Base-by-base conservation (phyloP, 2,329 filamentous ascomycete genomes). In the Arthrobotrys sinensis region DNA sequence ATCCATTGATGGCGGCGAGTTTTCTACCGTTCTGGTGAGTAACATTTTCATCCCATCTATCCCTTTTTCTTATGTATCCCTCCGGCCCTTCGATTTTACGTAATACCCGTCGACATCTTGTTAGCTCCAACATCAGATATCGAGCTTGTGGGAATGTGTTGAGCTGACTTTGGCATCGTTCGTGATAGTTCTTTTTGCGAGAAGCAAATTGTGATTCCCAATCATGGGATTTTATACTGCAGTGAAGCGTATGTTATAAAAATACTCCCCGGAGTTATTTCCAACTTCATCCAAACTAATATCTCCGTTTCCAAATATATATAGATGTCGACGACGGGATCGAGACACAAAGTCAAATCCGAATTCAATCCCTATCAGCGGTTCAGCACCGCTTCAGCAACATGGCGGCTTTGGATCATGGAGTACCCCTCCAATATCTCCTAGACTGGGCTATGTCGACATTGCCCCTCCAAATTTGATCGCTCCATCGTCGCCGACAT, bases 21-120 rank as follows among this genome's bases (percentile, higher is more conserved):
- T 82, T 82, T 71, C 72, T 82, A 55, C 81, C 81, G 2, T 82
- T 81, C 67, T 82, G 81, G 81, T 82, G 65, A 77, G 81, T 79
- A 52, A 32, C 24, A 16, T 62, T 60, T 76, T 43, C 14, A 34
- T 46, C 62, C n/a, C n/a, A n/a, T n/a, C n/a, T 60, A 40, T 28
- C 55, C 63, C 40, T 45, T n/a, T 32, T 65, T 63, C 16, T 43
- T 57, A 3, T n/a, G 24, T 52, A 19, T 46, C 53, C 34, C 21
- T 21, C 2, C 50, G 16, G 38, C 12, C 19, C 43, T 36, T n/a
- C 36, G 12, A 36, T 72, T 78, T 78, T 72, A 63, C 62, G 60
- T 72, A 63, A 76, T 69, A 48, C 21, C 50, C 32, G 21, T 65
- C 77, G 60, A 60, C 12, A 43, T 60, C 10, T 10, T 60, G 53